phyloP scores from a whole-genome alignment of 1,139 yeast species.

The Pichia sp. region DNA sequence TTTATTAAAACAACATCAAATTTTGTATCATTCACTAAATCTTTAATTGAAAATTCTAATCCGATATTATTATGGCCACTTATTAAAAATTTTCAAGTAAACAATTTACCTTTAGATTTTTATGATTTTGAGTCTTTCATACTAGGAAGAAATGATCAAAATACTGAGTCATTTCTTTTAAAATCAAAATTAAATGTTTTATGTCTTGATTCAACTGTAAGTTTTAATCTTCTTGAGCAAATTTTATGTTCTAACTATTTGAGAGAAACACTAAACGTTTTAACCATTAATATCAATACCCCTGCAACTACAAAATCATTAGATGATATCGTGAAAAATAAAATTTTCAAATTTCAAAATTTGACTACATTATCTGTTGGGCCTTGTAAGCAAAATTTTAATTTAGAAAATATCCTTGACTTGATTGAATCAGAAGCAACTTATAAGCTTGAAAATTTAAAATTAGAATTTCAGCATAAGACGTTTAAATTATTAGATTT shows the following conservation, averaged over 20 bases:
- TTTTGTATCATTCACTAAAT: conserved; percentile 12
- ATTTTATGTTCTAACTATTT: conserved; percentile 5
- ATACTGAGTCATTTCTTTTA: conserved; percentile 3
- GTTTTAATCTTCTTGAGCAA: conserved; percentile 12
- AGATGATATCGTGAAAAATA: neutral
- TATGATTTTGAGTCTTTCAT: conserved; percentile 23
- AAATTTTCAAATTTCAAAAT: conserved; percentile 8
- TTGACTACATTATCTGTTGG: conserved; percentile 14
- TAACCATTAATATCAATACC: conserved; percentile 9
- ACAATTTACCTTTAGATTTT: conserved; percentile 23
- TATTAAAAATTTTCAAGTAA: conserved; percentile 14
- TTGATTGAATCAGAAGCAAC: conserved; percentile 2
- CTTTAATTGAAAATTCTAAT: conserved; percentile 3
- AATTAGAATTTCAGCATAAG: conserved; percentile 6
- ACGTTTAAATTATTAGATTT: conserved; percentile 9
- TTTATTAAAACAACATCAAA: conserved; percentile 21
- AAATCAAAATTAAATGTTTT: conserved; percentile 10
- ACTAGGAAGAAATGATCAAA: neutral
- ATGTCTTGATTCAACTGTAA: conserved; percentile 12
- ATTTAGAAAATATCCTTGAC: conserved; percentile 7
- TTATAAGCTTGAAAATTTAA: conserved; percentile 5
- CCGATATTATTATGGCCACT: conserved; percentile 1
- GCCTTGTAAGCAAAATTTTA: conserved; percentile 14
- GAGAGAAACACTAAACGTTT: conserved; percentile 6
- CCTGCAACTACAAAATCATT: conserved; percentile 2